phyloP scores from a whole-genome alignment of 768 basidiomycete genomes.

The Tulasnella sp. region DNA sequence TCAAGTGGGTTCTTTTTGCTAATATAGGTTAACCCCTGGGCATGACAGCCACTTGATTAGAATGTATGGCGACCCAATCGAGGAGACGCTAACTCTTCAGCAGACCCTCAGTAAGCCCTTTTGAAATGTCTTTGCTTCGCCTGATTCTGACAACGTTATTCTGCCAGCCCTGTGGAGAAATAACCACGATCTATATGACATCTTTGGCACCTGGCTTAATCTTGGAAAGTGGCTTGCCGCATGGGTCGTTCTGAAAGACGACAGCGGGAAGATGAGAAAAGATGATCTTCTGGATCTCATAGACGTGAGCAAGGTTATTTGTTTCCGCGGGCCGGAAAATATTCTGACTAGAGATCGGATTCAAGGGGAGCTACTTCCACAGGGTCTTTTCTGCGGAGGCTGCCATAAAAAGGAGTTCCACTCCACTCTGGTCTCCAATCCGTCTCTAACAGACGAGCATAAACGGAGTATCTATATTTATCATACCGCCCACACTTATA shows the following conservation, averaged over 20 bases:
- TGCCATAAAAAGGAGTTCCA: not conserved
- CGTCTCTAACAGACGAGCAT: not conserved
- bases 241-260: not conserved
- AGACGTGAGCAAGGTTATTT: not conserved
- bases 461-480: not conserved
- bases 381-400: not conserved
- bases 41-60: not conserved
- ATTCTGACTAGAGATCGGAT: not conserved
- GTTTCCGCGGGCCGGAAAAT: not conserved
- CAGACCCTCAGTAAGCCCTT: not conserved
- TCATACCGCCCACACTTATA: not conserved
- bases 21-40: not conserved
- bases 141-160: not conserved
- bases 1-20: not conserved
- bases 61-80: not conserved
- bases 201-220: not conserved
- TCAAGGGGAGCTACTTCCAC: not conserved
- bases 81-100: not conserved
- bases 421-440: not conserved
- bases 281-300: not conserved
- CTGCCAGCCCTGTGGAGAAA: not conserved
- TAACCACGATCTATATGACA: not conserved
- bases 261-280: not conserved
- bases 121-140: not conserved
- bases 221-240: not conserved